These are phyloP conservation scores for Pyricularia pennisetigena DNA, from an alignment of 2,329 filamentous ascomycete genomes.

Conservation along the genomic window DNA sequence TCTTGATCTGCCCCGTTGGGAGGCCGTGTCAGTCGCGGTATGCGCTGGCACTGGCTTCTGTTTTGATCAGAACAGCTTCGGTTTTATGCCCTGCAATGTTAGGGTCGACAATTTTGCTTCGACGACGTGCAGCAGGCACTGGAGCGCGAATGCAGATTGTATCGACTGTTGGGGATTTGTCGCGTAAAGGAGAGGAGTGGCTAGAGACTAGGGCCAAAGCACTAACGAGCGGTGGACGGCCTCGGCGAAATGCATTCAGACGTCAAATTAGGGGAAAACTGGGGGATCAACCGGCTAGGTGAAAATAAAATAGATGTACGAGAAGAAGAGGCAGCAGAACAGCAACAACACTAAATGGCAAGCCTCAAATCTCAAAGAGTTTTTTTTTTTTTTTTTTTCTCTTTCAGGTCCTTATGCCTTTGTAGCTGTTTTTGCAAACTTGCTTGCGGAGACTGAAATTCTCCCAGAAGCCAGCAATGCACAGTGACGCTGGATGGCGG, in stretches of 20 bases:
- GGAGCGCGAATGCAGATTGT: constrained; percentile 12
- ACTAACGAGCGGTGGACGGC: constrained; percentile 6
- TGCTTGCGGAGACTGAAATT: neutral
- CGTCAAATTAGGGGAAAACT: constrained; percentile 6
- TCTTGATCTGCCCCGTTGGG: constrained; percentile 29
- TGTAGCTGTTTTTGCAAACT: neutral
- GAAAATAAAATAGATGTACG: neutral
- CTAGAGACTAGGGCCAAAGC: constrained; percentile 11
- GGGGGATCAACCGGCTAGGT: constrained; percentile 1
- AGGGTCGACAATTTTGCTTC: neutral
- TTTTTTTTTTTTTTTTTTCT: neutral
- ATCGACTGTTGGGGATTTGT: constrained; percentile 4
- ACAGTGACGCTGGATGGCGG: neutral
- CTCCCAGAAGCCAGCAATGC: neutral
- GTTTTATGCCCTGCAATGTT: neutral
- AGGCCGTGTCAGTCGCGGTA: constrained; percentile 4
- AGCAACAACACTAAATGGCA: constrained; percentile 4
- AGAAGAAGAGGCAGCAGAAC: constrained; percentile 1
- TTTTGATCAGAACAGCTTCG: constrained; percentile 8
- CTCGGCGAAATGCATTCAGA: constrained; percentile 10
- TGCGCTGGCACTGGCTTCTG: neutral
- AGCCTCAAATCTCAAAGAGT: constrained; percentile 1
- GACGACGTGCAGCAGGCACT: too few relatives aligned
- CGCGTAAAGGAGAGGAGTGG: constrained; percentile 8
- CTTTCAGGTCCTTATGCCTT: neutral